Base-by-base conservation (phyloP, 306 rosid genomes). In the Vicia villosa region DNA sequence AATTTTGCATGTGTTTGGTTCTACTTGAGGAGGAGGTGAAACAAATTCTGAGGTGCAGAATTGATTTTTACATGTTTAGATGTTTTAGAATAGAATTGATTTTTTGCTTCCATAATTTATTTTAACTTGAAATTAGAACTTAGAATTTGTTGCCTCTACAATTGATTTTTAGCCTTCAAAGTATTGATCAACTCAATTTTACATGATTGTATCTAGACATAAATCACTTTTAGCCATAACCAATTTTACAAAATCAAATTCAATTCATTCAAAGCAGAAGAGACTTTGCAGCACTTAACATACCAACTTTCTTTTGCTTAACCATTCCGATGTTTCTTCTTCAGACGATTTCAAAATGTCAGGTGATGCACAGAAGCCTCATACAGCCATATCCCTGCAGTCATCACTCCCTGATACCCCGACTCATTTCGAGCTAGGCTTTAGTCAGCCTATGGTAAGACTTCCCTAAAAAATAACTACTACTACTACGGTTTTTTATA, bases 381-480 rank as follows among this genome's bases (percentile, higher is more conserved):
- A 81, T 69, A 72, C 82, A 72, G 60, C 74, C 47, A 77, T 87
- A 55, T 86, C 91, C 63, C 85, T 84, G 77, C 90, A 80, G 65
- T 70, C 92, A 46, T 74, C 89, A 40, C 66, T 47, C 52, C 38
- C 85, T 49, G 95, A 83, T 60, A 74, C 81, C 54, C 57, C 26
- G 38, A 66, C 82, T 64, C 86, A 79, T 74, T 83, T 86, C 72
- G 97, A 88, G 87, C 86, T 90, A 7, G 96, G 98, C 68, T 86
- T 92, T 66, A 63, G 82, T 77, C 98, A 85, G 78, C 98, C 96
- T 11, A 28, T 83, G 98, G 98, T 90, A 78, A 51, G 68, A 62
- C 41, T 77, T 74, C 56, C 47, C 28, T 41, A 42, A 5, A 65
- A 65, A 22, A 38, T 11, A 63, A 22, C 40, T 19, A 49, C 38